Evolutionary conservation across 2,329 filamentous ascomycete species (phyloP), one percentile per base, ranked within the genome.

Genomic region (Thielaviopsis populi): DNA sequence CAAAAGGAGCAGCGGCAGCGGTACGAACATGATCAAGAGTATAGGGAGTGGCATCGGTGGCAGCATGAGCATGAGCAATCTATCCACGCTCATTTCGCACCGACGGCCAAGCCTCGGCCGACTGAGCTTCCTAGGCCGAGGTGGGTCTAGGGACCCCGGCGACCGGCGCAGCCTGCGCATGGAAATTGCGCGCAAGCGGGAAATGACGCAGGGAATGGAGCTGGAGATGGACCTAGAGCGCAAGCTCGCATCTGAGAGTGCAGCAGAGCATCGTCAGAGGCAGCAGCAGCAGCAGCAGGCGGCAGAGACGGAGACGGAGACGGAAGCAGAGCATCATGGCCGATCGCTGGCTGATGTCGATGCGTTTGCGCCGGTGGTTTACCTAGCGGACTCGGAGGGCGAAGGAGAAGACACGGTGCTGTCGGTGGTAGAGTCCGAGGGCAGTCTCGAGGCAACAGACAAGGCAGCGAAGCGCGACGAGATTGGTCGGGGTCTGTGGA

Each of bases 141-240:
- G 27, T 19, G 54, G 42, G 13, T 64, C 62, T 19, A 60, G 43
- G 13, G 46, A 46, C 22, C 46, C 46, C 8, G 43, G 46, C 17
- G 53, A 56, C 53, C 53, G 27, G 33, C 41, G 59, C n/a, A 59
- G 41, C 11, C 63, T 64, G 37, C 63, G 63, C 33, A 64, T 64
- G 63, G 63, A 64, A 22, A 64, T 64, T 19, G 58, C 40, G 13
- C 63, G 63, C 33, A 48, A 46, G n/a, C 63, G 58, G 8, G 63
- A 64, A 33, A 60, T 61, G 43, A 53, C 42, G 19, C 56, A 59
- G 46, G 63, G 58, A 15, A 50, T 54, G 27, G 27, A 54, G 19
- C 30, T 64, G 11, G 63, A 64, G n/a, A 15, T 27, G 5, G 63
- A 64, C 43, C 42, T 64, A 8, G 63, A 65, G 10, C 33, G 43